Evolutionary conservation across 2,329 filamentous ascomycete species (phyloP).

Genomic region (Chrysoporthe cubensis): DNA sequence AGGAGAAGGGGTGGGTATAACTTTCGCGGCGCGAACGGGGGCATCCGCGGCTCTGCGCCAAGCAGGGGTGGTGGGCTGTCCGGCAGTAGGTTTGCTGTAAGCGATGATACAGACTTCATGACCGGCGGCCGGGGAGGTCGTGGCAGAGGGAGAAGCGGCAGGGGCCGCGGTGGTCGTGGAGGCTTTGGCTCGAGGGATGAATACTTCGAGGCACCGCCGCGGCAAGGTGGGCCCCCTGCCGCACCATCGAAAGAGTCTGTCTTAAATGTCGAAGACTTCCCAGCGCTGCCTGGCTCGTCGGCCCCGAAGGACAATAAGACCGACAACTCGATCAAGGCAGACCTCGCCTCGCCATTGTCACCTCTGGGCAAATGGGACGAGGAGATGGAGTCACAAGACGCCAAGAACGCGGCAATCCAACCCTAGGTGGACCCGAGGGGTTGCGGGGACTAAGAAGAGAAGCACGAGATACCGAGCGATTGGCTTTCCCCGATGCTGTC

Average conservation of each 20-base stretch:
- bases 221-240: neutral
- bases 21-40: slow-evolving; percentile 46
- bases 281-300: slow-evolving; percentile 41
- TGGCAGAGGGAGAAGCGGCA: slow-evolving; percentile 37
- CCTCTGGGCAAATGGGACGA: slow-evolving; percentile 59
- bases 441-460: too few species aligned
- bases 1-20: slow-evolving; percentile 34
- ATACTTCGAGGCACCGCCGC: slow-evolving; percentile 10
- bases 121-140: slow-evolving; percentile 40
- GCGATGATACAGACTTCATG: slow-evolving; percentile 35
- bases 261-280: slow-evolving; percentile 45
- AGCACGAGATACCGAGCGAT: too few species aligned
- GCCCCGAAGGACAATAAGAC: slow-evolving; percentile 23
- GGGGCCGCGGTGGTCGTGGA: slow-evolving; percentile 39
- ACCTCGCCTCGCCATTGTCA: slow-evolving; percentile 40
- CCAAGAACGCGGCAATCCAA: slow-evolving; percentile 30
- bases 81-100: slow-evolving; percentile 48
- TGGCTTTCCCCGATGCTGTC: too few species aligned
- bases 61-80: slow-evolving; percentile 41
- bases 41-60: slow-evolving; percentile 45
- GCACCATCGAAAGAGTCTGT: slow-evolving; percentile 37
- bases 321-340: slow-evolving; percentile 30
- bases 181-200: slow-evolving; percentile 31
- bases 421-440: slow-evolving; percentile 5
- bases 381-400: slow-evolving; percentile 59